phyloP scores from a whole-genome alignment of 1,139 yeast genomes.

The Protomyces inouyei region DNA sequence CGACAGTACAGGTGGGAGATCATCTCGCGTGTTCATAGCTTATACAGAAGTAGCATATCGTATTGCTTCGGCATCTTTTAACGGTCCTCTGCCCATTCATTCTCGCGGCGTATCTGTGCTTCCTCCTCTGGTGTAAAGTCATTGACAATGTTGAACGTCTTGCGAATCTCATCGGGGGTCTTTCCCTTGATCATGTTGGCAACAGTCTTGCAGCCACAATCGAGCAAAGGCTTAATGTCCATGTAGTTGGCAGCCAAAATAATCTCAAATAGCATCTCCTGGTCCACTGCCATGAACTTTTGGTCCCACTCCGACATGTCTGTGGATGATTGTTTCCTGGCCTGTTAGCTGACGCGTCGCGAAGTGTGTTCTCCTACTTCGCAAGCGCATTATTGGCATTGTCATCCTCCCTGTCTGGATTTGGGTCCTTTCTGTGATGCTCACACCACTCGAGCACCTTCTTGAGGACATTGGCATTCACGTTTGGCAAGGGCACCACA shows the following conservation, averaged over 20 bases:
- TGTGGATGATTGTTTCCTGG: slow-evolving; percentile 42
- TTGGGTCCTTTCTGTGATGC: slow-evolving; percentile 74
- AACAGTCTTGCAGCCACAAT: slow-evolving; percentile 93
- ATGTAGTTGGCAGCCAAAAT: slow-evolving; percentile 88
- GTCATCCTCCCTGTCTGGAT: slow-evolving; percentile 8
- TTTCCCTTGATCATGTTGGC: slow-evolving; percentile 98
- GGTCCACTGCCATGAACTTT: slow-evolving; percentile 91
- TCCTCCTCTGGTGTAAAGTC: slow-evolving; percentile 98
- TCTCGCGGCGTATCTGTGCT: slow-evolving; percentile 78
- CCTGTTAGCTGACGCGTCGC: not conserved
- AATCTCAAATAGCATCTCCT: slow-evolving; percentile 96
- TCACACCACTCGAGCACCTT: slow-evolving; percentile 97
- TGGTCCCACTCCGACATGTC: slow-evolving; percentile 91
- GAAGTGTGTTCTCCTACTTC: not conserved
- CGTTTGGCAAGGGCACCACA: slow-evolving; percentile 61
- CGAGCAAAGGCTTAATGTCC: slow-evolving; percentile 86
- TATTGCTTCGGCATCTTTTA: slow-evolving; percentile 37
- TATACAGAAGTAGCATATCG: not conserved
- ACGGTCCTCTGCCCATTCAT: slow-evolving; percentile 95
- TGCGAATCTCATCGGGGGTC: slow-evolving; percentile 92
- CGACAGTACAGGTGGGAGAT: not conserved
- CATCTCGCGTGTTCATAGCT: not conserved
- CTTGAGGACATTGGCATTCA: slow-evolving; percentile 62
- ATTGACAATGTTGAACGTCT: slow-evolving; percentile 86
- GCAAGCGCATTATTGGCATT: not conserved